Evolutionary conservation across 1,284 basidiomycete species (phyloP).

Genomic region (Golubevia sp.): DNA sequence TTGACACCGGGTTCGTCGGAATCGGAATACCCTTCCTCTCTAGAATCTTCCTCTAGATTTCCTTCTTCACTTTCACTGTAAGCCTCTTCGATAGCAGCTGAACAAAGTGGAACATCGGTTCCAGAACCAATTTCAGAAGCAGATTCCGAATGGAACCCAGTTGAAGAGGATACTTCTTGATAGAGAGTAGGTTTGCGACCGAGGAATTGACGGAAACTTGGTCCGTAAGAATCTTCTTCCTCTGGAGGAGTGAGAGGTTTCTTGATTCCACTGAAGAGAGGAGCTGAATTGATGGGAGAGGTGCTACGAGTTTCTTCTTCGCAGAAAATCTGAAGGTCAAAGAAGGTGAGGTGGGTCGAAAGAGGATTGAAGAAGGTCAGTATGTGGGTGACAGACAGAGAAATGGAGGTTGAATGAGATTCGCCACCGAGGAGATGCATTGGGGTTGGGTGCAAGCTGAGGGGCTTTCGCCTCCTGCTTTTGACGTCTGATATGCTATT

Average conservation of each 20-base stretch:
- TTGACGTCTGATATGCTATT: too few relatives aligned
- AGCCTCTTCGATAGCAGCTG: not conserved
- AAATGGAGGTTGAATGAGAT: not conserved
- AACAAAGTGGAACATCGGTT: not conserved
- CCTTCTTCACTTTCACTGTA: not conserved
- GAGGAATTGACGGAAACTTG: too few relatives aligned
- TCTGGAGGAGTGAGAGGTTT: not conserved
- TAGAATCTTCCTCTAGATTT: not conserved
- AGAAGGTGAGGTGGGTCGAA: too few relatives aligned
- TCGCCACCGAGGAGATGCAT: too few relatives aligned
- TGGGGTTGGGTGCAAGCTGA: too few relatives aligned
- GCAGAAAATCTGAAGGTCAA: too few relatives aligned
- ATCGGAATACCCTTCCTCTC: too few relatives aligned
- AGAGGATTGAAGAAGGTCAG: not conserved
- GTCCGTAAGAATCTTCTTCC: not conserved
- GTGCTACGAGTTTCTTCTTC: too few relatives aligned
- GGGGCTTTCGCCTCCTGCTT: too few relatives aligned
- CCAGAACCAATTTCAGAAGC: not conserved
- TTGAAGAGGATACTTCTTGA: not conserved
- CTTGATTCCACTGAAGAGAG: not conserved
- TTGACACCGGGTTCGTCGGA: too few relatives aligned
- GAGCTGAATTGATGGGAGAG: not conserved
- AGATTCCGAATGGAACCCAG: not conserved
- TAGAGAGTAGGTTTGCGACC: too few relatives aligned
- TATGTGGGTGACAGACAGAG: not conserved